Evolutionary conservation across 495 filamentous ascomycete species (phyloP).

Genomic region (Rhypophila decipiens): DNA sequence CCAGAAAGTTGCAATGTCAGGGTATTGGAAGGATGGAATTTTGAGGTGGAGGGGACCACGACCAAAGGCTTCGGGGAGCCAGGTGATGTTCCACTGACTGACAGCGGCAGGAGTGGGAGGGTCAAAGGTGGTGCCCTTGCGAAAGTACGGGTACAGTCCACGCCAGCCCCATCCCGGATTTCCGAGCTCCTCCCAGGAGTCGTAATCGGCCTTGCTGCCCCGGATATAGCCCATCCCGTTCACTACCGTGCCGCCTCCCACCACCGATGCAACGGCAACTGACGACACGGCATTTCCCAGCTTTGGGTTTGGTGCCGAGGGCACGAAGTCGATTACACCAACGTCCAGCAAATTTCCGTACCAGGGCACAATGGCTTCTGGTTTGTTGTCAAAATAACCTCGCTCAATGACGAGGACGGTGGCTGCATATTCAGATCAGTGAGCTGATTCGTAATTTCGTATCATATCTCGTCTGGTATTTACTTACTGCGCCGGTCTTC

Average conservation of each 20-base stretch:
- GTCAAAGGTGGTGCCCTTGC: conserved; percentile 33
- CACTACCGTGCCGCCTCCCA: conserved; percentile 37
- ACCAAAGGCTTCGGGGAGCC: conserved; percentile 12
- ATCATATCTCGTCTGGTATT: not conserved
- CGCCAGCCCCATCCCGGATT: conserved; percentile 57
- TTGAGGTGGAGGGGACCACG: conserved; percentile 15
- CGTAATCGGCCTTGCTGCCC: conserved; percentile 53
- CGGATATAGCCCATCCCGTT: conserved; percentile 42
- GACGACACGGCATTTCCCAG: conserved; percentile 19
- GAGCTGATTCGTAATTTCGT: too few species aligned
- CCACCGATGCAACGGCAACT: conserved; percentile 23
- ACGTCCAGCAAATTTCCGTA: conserved; percentile 15
- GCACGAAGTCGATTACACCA: conserved; percentile 16
- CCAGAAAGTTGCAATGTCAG: conserved; percentile 15
- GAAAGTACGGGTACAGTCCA: conserved; percentile 35
- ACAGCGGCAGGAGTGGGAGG: conserved; percentile 22
- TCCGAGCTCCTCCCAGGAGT: conserved; percentile 58
- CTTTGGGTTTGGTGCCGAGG: conserved; percentile 19
- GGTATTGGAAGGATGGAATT: conserved; percentile 19
- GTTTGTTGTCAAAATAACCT: conserved; percentile 22
- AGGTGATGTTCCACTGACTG: conserved; percentile 18
- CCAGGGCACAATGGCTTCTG: conserved; percentile 18
- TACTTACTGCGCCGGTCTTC: conserved; percentile 24
- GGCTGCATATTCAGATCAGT: conserved; percentile 3
- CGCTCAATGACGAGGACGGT: conserved; percentile 44